Base-by-base conservation (phyloP, 1,139 yeast genomes). In the Candida tropicalis region DNA sequence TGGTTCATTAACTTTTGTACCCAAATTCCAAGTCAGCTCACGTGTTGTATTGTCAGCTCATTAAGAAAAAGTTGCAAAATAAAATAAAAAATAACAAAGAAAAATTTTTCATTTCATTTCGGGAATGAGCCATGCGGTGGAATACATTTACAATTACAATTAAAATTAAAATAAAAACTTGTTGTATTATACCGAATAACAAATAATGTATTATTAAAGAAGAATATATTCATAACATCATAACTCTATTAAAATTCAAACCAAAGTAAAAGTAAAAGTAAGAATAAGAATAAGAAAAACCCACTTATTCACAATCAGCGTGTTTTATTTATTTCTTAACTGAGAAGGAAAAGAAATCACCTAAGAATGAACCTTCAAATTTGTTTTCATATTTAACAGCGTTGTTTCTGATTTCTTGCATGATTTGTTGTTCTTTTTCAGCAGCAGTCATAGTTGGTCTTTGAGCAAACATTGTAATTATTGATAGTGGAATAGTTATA, bases 401-500 rank as follows among this genome's bases (percentile, higher is more conserved):
- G 45, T 54, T 56, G 29, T 69, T 61, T 66, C 75, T 70, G 52
- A 73, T 73, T 52, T 73, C 77, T 45, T 64, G 65, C 78, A 73
- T 73, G 53, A 73, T 73, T 55, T 62, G 65, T 50, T 76, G 77
- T 63, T 73, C 79, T 62, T 73, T 73, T 59, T 73, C 77, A 53
- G 60, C 65, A 44, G 74, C 75, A 52, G 67, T 60, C 54, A 63
- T 49, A 54, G 56, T 61, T 41, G 51, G 41, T 41, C 45, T 41
- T 46, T 55, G 54, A 32, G 55, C 32, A 35, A 46, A 44, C 56
- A 55, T 54, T 43, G 48, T 48, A 20, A 5, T 11, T 16, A 16
- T 15, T 9, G 32, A 12, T 28, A 28, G 18, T n/a, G 5, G 12
- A 17, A 12, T 11, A 25, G 4, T 25, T 3, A 10, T 25, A 25